Evolutionary conservation across 2,329 filamentous ascomycete species (phyloP).

Genomic region (Didymella pinodella): DNA sequence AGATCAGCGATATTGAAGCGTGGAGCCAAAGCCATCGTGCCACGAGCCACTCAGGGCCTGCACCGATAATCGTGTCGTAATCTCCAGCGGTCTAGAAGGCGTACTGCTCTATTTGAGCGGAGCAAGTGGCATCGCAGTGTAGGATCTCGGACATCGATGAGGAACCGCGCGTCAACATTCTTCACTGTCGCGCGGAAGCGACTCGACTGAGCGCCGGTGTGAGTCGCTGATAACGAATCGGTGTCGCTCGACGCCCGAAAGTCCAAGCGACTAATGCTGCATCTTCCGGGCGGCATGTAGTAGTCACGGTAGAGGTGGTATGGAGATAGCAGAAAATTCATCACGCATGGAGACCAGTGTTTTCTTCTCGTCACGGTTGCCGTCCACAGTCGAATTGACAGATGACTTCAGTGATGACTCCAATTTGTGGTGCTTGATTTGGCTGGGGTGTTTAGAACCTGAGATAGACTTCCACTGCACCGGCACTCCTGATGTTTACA

Average conservation of each 20-base stretch:
- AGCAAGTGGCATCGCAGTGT: neutral
- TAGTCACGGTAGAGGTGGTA: conserved; percentile 10
- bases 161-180: conserved; percentile 13
- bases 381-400: conserved; percentile 6
- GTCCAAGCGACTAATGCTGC: conserved; percentile 11
- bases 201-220: conserved; percentile 9
- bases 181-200: conserved; percentile 3
- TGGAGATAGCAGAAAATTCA: conserved; percentile 7
- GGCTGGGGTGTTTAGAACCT: too few species aligned
- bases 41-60: neutral
- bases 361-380: conserved; percentile 6
- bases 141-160: neutral
- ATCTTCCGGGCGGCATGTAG: conserved; percentile 1
- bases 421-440: neutral
- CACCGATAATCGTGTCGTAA: neutral
- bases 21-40: neutral
- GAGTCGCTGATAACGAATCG: conserved; percentile 12
- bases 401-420: neutral
- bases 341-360: neutral
- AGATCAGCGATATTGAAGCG: neutral
- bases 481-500: neutral
- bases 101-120: neutral
- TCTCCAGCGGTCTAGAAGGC: neutral
- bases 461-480: neutral
- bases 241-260: neutral